A percentile compares a stretch with the other conserved stretches of the same genome.
phyloP scores from a whole-genome alignment of 2,329 filamentous ascomycete genomes.

The Dryadomyces quercivorus region DNA sequence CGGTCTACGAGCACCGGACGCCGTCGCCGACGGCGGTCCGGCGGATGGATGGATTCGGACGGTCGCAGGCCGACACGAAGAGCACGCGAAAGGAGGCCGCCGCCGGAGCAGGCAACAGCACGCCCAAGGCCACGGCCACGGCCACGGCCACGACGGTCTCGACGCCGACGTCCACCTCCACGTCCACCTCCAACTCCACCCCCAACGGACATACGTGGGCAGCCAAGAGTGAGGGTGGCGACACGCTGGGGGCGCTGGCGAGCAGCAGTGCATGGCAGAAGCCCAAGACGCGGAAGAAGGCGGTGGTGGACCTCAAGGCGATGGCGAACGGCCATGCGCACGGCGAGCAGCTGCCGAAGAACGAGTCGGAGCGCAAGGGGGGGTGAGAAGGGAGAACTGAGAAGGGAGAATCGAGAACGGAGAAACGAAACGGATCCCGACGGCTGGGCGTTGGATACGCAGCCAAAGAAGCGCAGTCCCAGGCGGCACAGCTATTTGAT shows the following conservation, averaged over 20 bases:
- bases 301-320: constrained; percentile 34
- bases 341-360: constrained; percentile 43
- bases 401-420: too few relatives aligned
- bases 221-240: constrained; percentile 38
- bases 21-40: constrained; percentile 54
- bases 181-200: constrained; percentile 4
- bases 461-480: too few relatives aligned
- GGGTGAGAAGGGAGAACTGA: constrained; percentile 37
- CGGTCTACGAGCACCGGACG: constrained; percentile 61
- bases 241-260: constrained; percentile 18
- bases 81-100: not conserved
- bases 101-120: constrained; percentile 9
- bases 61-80: not conserved
- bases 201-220: constrained; percentile 39
- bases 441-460: not conserved
- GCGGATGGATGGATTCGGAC: constrained; percentile 24
- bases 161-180: too few relatives aligned
- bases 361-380: constrained; percentile 50
- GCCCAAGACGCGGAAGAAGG: constrained; percentile 41
- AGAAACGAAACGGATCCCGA: not conserved
- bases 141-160: not conserved
- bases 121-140: constrained; percentile 14
- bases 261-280: constrained; percentile 38
- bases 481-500: too few relatives aligned
- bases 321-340: constrained; percentile 27